phyloP scores from a whole-genome alignment of 2,329 filamentous ascomycete genomes.

The Stachybotrys chlorohalonatus region DNA sequence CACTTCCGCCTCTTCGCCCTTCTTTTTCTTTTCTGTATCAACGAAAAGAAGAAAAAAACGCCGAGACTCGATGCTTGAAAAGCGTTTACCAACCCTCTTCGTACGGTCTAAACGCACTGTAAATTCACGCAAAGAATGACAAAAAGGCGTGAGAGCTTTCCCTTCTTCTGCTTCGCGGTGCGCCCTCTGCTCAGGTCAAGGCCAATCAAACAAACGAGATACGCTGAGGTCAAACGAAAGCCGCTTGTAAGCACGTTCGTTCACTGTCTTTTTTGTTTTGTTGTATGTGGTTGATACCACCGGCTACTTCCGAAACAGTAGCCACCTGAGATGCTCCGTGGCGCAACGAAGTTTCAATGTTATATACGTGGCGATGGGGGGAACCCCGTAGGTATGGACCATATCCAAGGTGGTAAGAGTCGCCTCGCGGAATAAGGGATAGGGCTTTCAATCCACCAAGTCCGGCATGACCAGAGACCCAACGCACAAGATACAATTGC shows the following conservation, averaged over 20 bases:
- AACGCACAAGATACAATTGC: background rate
- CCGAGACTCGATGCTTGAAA: slow-evolving; percentile 19
- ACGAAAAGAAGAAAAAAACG: slow-evolving; percentile 10
- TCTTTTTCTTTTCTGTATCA: background rate
- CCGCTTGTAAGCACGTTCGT: background rate
- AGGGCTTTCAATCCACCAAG: background rate
- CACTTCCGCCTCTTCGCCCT: background rate
- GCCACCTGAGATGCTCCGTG: background rate
- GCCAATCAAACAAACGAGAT: background rate
- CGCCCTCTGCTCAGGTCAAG: background rate
- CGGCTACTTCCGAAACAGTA: background rate
- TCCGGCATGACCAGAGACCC: background rate
- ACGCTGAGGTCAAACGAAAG: background rate
- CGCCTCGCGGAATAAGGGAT: background rate
- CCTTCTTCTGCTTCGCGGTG: background rate
- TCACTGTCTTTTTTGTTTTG: background rate
- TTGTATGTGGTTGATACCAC: background rate
- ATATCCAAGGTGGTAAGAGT: background rate
- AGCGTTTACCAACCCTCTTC: slow-evolving; percentile 4
- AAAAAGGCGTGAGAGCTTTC: background rate
- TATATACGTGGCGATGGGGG: background rate
- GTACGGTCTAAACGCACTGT: background rate
- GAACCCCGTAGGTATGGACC: background rate
- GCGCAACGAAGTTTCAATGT: background rate
- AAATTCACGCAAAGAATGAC: background rate